Percentiles rank a stretch among this genome's conserved stretches.
Evolutionary conservation across 371 early-diverging fungal genomes (phyloP).

Genomic region (Saksenaea vasiformis): DNA sequence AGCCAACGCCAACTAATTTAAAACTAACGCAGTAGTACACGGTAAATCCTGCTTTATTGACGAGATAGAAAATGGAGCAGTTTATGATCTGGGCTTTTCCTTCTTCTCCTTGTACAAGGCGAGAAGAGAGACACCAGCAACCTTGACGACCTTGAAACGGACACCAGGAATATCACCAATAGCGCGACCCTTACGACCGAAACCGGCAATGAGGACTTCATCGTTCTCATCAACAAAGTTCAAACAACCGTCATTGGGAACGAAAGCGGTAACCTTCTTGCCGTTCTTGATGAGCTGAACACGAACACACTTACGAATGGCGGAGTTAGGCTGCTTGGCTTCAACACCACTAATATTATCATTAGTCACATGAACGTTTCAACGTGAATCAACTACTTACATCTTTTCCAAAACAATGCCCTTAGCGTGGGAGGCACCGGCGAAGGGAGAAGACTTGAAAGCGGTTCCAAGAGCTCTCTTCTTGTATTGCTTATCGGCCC

Average conservation of each 20-base stretch:
- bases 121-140: slow-evolving; percentile 98
- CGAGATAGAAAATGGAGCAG: background rate
- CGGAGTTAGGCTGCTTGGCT: slow-evolving; percentile 99
- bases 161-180: slow-evolving; percentile 99
- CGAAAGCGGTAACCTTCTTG: slow-evolving; percentile 99
- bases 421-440: slow-evolving; percentile 99
- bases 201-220: slow-evolving; percentile 95
- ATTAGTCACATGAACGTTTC: background rate
- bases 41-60: no score
- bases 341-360: slow-evolving; percentile 91
- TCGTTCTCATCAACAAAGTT: slow-evolving; percentile 99
- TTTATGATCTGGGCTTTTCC: slow-evolving; percentile 93
- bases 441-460: slow-evolving; percentile 97
- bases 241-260: slow-evolving; percentile 99
- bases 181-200: slow-evolving; percentile 87
- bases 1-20: no score
- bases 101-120: slow-evolving; percentile 99
- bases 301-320: slow-evolving; percentile 99
- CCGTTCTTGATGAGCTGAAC: slow-evolving; percentile 99
- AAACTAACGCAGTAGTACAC: no score
- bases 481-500: slow-evolving; percentile 99
- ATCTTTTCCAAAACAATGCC: slow-evolving; percentile 99
- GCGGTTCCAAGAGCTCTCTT: slow-evolving; percentile 98
- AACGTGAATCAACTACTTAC: slow-evolving; percentile 57
- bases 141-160: slow-evolving; percentile 99